Evolutionary conservation across 2,329 filamentous ascomycete species (phyloP).

Genomic region (Alternaria viburni): DNA sequence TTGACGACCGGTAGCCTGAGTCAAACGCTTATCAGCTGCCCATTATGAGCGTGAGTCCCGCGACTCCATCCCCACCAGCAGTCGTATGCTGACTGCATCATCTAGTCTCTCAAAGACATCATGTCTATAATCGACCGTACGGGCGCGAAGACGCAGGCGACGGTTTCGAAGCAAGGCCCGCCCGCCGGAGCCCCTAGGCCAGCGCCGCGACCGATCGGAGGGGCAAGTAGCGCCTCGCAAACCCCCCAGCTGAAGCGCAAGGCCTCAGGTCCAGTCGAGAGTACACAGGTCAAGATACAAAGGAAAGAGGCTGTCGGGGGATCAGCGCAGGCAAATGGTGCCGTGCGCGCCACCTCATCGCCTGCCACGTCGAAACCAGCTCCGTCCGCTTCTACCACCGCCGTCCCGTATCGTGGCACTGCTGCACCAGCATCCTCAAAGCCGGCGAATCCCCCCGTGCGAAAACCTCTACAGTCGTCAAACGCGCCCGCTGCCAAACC

Average conservation of each 20-base stretch:
- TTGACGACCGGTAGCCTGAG: conserved; percentile 46
- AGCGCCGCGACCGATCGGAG: conserved; percentile 34
- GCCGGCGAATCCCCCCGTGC: conserved; percentile 26
- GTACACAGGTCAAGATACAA: conserved; percentile 39
- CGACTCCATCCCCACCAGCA: conserved; percentile 16
- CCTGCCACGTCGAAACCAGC: conserved; percentile 32
- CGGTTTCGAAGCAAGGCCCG: conserved; percentile 32
- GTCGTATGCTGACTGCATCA: conserved; percentile 15
- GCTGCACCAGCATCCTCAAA: conserved; percentile 38
- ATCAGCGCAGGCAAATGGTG: conserved; percentile 32
- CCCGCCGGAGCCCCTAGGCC: conserved; percentile 41
- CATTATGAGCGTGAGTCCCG: conserved; percentile 48
- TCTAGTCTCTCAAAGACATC: conserved; percentile 43
- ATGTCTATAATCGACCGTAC: conserved; percentile 48
- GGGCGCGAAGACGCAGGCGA: conserved; percentile 28
- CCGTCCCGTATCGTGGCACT: conserved; percentile 48
- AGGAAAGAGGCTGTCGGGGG: conserved; percentile 39
- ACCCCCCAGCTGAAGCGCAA: conserved; percentile 51
- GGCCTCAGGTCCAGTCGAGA: conserved; percentile 44
- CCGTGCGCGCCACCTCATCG: conserved; percentile 31
- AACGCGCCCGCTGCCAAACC: conserved; percentile 19
- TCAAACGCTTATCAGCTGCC: conserved; percentile 39
- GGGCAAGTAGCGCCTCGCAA: conserved; percentile 37
- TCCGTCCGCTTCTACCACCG: conserved; percentile 23
- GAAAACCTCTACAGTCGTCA: conserved; percentile 29